Evolutionary conservation across 2,329 filamentous ascomycete species (phyloP).

Genomic region (Rosellinia necatrix): DNA sequence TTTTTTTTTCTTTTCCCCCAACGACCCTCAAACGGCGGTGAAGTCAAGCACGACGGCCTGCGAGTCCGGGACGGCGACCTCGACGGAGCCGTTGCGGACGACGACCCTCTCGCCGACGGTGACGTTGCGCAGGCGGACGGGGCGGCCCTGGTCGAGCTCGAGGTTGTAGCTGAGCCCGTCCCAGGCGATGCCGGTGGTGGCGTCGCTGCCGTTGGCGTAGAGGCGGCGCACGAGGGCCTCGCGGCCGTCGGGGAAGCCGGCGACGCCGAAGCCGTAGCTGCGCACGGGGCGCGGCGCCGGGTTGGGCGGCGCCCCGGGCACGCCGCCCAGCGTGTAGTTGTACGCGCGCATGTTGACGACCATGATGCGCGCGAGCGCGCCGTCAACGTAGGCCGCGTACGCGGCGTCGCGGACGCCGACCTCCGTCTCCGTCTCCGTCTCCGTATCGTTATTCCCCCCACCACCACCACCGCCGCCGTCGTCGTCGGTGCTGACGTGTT

Average conservation of each 20-base stretch:
- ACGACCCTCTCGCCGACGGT: slow-evolving; percentile 54
- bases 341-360: slow-evolving; percentile 63
- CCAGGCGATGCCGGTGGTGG: slow-evolving; percentile 64
- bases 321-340: slow-evolving; percentile 59
- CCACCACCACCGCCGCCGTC: too few species aligned
- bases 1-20: too few species aligned
- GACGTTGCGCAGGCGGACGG: slow-evolving; percentile 59
- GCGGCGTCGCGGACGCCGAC: slow-evolving; percentile 50
- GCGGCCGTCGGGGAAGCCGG: slow-evolving; percentile 18
- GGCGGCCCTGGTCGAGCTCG: slow-evolving; percentile 58
- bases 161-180: slow-evolving; percentile 66
- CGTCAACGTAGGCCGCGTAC: slow-evolving; percentile 59
- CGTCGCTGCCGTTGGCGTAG: slow-evolving; percentile 66
- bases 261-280: slow-evolving; percentile 50
- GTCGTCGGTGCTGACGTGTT: too few species aligned
- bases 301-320: slow-evolving; percentile 32
- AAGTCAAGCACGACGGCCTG: slow-evolving; percentile 48
- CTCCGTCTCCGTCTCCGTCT: slow-evolving; percentile 38
- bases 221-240: slow-evolving; percentile 52
- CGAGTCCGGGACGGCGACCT: slow-evolving; percentile 48
- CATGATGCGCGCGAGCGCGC: slow-evolving; percentile 51
- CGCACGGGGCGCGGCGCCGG: slow-evolving; percentile 39
- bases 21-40: slow-evolving; percentile 15
- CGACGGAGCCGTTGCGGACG: slow-evolving; percentile 44
- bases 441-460: too few species aligned